Conservation (phyloP, 768 basidiomycete genomes). For the Chalciporus chontae region DNA sequence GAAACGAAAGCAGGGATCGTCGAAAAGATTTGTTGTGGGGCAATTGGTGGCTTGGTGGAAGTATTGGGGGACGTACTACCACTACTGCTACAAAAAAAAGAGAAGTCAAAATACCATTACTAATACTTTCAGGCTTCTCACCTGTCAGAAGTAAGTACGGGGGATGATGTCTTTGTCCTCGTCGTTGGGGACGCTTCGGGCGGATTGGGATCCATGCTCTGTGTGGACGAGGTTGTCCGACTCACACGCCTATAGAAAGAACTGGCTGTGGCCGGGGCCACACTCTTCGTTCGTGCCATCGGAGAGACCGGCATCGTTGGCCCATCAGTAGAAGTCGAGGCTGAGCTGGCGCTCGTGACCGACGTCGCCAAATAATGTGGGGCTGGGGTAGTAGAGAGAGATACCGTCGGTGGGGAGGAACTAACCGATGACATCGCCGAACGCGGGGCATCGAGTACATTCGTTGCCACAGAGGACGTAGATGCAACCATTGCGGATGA, state of each 20-base stretch:
- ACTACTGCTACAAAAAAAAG: background rate
- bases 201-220: background rate
- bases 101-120: background rate
- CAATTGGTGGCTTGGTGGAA: background rate
- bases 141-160: conserved; percentile 2
- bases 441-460: too few relatives aligned
- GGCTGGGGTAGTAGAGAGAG: too few relatives aligned
- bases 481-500: background rate
- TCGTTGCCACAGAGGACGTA: background rate
- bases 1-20: background rate
- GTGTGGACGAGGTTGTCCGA: background rate
- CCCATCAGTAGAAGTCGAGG: background rate
- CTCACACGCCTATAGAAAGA: background rate
- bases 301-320: background rate
- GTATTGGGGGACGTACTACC: background rate
- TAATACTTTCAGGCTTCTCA: background rate
- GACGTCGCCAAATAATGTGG: background rate
- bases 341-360: background rate
- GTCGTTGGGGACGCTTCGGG: background rate
- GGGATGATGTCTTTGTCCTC: background rate
- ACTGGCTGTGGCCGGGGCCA: background rate
- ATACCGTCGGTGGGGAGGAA: background rate
- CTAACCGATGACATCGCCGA: background rate
- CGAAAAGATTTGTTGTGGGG: conserved; percentile 2
- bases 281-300: background rate